Evolutionary conservation across 2,329 filamentous ascomycete species (phyloP), one percentile per base, ranked within the genome.

Genomic region (Triangularia setosa): DNA sequence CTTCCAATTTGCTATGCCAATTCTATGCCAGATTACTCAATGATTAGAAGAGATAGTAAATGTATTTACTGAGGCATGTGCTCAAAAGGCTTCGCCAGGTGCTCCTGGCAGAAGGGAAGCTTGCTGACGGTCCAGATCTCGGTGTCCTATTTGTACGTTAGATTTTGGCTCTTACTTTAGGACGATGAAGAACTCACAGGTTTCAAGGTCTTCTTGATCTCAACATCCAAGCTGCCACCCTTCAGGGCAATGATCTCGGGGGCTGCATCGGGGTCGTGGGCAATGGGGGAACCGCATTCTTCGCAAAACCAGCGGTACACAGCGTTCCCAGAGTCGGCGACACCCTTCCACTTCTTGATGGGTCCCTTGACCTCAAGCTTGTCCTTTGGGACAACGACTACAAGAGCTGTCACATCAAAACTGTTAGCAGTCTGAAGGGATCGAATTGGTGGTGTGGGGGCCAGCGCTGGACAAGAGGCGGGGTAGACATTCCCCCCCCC

Each of bases 71-170:
- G 52, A 12, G 70, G 70, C 70, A 90, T 89, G 75, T 87, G 78
- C 72, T 82, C 75, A 74, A 89, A 89, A 2, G 86, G 80, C 75
- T 89, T 84, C 58, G 79, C 84, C 67, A 90, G 79, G 69, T 83
- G 77, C 80, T 90, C 87, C 79, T 85, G 80, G 79, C 87, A 88
- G 79, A 90, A 90, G 16, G 87, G 87, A 69, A 90, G 82, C 82
- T 90, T 90, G 79, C 84, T 75, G 68, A 80, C 83, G 58, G 86
- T 88, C 87, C 87, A 90, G 78, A 90, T 90, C 78, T 90, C 87
- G 69, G 85, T 87, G 70, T 87, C 83, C 83, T 86, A 25, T 24
- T n/a, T 21, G 18, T 11, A 9, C 25, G 12, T 55, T 55, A 28
- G 21, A 8, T 27, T 55, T 27, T 11, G 23, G 18, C 21, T 18